A percentile compares a stretch with the other conserved stretches of the same genome.
These are phyloP conservation scores for Lepidopterella palustris DNA, from an alignment of 495 filamentous ascomycete species.

Conservation along the genomic window DNA sequence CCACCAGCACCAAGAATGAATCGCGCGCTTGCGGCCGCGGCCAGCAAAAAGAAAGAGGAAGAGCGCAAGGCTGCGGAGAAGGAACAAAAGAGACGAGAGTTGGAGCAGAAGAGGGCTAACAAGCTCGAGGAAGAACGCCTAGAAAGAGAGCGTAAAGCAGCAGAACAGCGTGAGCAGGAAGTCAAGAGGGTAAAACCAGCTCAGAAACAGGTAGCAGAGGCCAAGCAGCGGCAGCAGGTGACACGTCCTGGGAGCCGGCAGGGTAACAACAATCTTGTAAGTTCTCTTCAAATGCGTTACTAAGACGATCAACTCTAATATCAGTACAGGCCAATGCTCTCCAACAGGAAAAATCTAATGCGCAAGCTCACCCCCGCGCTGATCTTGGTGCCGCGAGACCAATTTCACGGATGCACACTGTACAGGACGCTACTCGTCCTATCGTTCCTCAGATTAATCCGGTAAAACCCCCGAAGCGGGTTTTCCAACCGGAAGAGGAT, in stretches of 20 bases:
- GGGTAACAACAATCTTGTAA: slow-evolving; percentile 40
- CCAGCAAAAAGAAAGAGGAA: slow-evolving; percentile 72
- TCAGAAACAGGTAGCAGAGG: slow-evolving; percentile 47
- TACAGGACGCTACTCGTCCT: slow-evolving; percentile 46
- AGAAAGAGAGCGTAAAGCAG: slow-evolving; percentile 46
- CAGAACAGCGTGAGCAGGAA: slow-evolving; percentile 28
- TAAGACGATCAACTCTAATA: slow-evolving; percentile 7
- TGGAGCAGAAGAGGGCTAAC: slow-evolving; percentile 66
- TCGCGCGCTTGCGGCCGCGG: slow-evolving; percentile 59
- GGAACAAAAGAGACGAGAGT: slow-evolving; percentile 69
- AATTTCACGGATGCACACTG: slow-evolving; percentile 49
- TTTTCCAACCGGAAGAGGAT: slow-evolving; percentile 48
- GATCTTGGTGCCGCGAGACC: slow-evolving; percentile 49
- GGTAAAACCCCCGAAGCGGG: slow-evolving; percentile 58
- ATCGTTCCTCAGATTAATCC: slow-evolving; percentile 55
- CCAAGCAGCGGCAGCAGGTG: slow-evolving; percentile 51
- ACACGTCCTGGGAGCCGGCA: slow-evolving; percentile 37
- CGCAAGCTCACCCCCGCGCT: slow-evolving; percentile 36
- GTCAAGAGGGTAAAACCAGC: slow-evolving; percentile 39
- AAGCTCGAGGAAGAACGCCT: slow-evolving; percentile 48
- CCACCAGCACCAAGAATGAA: slow-evolving; percentile 50
- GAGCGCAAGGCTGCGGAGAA: slow-evolving; percentile 65
- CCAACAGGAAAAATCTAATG: slow-evolving; percentile 39
- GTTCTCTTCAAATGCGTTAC: slow-evolving; percentile 1
- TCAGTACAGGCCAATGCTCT: slow-evolving; percentile 32